phyloP scores from a whole-genome alignment of 345 rosid genomes.

The Corchorus olitorius region DNA sequence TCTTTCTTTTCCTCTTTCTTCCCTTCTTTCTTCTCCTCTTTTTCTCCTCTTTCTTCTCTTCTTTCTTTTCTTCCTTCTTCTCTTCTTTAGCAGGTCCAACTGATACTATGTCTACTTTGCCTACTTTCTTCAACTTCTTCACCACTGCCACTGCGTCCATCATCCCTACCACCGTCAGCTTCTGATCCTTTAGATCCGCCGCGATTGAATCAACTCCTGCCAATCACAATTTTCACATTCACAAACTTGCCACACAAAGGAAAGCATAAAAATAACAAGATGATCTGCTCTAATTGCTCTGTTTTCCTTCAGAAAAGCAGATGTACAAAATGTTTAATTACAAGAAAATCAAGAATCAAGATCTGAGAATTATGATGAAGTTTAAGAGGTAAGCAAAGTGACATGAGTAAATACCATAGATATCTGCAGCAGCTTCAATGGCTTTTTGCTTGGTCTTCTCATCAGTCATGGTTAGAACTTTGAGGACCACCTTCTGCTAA shows the following conservation, averaged over 20 bases:
- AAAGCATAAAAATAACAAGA: neutral
- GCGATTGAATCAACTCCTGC: slow-evolving; percentile 90
- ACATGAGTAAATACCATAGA: slow-evolving; percentile 45
- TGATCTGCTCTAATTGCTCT: neutral
- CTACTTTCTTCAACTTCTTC: slow-evolving; percentile 91
- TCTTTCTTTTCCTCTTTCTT: slow-evolving; percentile 41
- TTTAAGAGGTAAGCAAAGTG: neutral
- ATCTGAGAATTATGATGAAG: neutral
- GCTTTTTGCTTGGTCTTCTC: slow-evolving; percentile 92
- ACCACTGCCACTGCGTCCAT: slow-evolving; percentile 89
- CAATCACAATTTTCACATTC: neutral
- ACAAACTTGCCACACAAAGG: neutral
- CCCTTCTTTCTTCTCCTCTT: slow-evolving; percentile 45
- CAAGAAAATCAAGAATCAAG: too few species aligned
- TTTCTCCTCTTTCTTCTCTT: slow-evolving; percentile 59
- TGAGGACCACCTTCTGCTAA: slow-evolving; percentile 74
- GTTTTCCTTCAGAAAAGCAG: neutral
- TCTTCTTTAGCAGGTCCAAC: slow-evolving; percentile 96
- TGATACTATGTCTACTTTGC: slow-evolving; percentile 82
- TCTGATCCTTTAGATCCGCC: slow-evolving; percentile 87
- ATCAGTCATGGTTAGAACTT: slow-evolving; percentile 90
- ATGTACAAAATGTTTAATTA: neutral
- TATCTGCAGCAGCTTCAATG: slow-evolving; percentile 88
- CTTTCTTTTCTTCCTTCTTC: slow-evolving; percentile 81
- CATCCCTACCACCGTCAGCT: slow-evolving; percentile 77